Evolutionary conservation across 768 basidiomycete genomes (phyloP).

Genomic region (Russula virescens): DNA sequence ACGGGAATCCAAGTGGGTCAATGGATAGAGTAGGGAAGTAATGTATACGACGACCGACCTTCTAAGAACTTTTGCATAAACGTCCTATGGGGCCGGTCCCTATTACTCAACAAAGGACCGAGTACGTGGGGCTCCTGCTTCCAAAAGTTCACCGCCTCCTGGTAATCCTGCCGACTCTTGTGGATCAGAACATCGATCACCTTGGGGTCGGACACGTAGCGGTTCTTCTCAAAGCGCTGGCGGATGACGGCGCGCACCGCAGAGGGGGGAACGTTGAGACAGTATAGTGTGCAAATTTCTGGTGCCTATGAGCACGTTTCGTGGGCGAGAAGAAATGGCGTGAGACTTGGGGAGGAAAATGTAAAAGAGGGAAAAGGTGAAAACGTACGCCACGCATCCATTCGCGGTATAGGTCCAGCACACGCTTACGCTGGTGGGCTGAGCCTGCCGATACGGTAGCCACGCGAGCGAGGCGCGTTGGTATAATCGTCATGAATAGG

Average conservation of each 20-base stretch:
- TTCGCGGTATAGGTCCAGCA: slow-evolving; percentile 77
- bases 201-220: slow-evolving; percentile 71
- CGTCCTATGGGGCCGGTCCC: slow-evolving; percentile 44
- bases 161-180: slow-evolving; percentile 82
- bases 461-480: slow-evolving; percentile 74
- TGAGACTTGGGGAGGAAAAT: background rate
- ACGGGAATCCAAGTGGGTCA: slow-evolving; percentile 8
- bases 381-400: slow-evolving; percentile 87
- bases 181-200: slow-evolving; percentile 82
- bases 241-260: slow-evolving; percentile 78
- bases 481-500: slow-evolving; percentile 79
- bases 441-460: slow-evolving; percentile 52
- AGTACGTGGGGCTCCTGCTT: slow-evolving; percentile 79
- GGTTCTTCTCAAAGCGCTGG: slow-evolving; percentile 80
- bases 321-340: background rate
- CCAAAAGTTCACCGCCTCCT: slow-evolving; percentile 94
- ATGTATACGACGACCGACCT: slow-evolving; percentile 42
- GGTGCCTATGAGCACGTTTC: slow-evolving; percentile 60
- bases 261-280: slow-evolving; percentile 71
- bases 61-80: slow-evolving; percentile 85
- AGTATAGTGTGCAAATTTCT: slow-evolving; percentile 78
- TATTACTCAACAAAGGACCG: slow-evolving; percentile 56
- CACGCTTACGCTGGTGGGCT: slow-evolving; percentile 62
- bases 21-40: background rate
- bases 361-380: background rate